Base-by-base conservation (phyloP, 1,139 yeast species). In the Pneumocystis canis region DNA sequence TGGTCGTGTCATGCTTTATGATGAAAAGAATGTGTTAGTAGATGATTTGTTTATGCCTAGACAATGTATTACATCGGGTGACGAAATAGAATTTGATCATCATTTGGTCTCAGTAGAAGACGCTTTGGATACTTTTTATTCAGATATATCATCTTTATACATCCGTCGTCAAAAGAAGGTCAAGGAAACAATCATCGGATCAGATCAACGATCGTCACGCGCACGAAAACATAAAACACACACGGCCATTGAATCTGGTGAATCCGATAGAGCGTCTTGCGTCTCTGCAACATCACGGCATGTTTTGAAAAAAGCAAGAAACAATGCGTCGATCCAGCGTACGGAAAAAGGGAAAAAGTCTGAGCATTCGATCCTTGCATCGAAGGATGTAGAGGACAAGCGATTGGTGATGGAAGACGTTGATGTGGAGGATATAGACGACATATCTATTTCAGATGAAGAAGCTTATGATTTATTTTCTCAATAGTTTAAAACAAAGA, bases 1-100 rank as follows among this genome's bases (percentile, higher is more conserved):
- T 69, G 74, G 76, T 61, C 78, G 79, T 66, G 70, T 80, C 3
- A 80, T 80, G 67, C 71, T 82, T 20, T 72, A 71, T 62, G 77
- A 76, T 64, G 77, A 75, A n/a, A 76, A 73, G 32, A 77, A 75
- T 20, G 63, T 72, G 53, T 64, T 79, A 30, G 74, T 80, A 2
- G 75, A 75, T 14, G 70, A 74, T 11, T 77, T 75, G 63, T 78
- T 78, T 62, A 59, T 63, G 35, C 61, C 63, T 14, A 65, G 60
- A 32, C 28, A 56, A 18, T 37, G 20, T 32, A 59, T 67, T 40
- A 41, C 53, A 9, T 65, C 64, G 30, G 73, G 70, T 1, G 66
- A 68, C 3, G 69, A 68, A 39, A 62, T 72, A 40, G 65, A 64
- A 25, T 66, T 70, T 5, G 73, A 71, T 3, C 61, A 68, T 1